A percentile compares a stretch with the other conserved stretches of the same genome.
Conservation (phyloP, 1,284 basidiomycete genomes). For the Ustilago bromivora region DNA sequence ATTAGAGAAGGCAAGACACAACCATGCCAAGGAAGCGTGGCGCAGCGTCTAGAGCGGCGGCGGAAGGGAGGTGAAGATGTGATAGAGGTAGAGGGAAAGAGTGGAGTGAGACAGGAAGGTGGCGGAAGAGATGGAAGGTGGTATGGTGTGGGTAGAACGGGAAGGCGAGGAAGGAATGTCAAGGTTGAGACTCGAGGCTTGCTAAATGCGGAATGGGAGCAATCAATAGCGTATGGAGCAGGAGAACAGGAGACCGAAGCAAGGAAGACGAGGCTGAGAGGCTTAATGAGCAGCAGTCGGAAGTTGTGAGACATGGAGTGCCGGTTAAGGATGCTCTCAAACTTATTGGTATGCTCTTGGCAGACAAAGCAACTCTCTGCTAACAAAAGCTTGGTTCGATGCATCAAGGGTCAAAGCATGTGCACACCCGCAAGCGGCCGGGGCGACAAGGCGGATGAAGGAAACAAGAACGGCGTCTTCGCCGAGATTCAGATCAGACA, state of each 20-base stretch:
- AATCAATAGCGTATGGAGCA: not conserved
- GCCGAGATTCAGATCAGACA: too few species aligned
- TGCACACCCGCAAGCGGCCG: not conserved
- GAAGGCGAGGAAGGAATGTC: not conserved
- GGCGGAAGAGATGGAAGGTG: slow-evolving; percentile 1
- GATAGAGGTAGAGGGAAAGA: not conserved
- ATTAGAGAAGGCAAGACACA: slow-evolving; percentile 5
- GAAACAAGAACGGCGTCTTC: not conserved
- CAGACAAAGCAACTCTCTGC: not conserved
- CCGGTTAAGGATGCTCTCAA: not conserved
- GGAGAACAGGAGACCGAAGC: not conserved
- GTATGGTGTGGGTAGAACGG: not conserved
- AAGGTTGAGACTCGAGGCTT: not conserved
- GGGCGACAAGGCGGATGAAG: slow-evolving; percentile 4
- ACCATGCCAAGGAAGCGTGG: slow-evolving; percentile 1
- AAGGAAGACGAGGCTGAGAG: not conserved
- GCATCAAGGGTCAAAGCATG: slow-evolving; percentile 5
- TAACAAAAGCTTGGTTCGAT: not conserved
- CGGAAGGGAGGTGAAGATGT: not conserved
- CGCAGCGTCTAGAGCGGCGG: slow-evolving; percentile 2
- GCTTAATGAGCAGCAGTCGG: not conserved
- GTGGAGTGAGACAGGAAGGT: not conserved
- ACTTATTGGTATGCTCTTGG: not conserved
- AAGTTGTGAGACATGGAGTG: slow-evolving; percentile 10
- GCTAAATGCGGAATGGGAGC: slow-evolving; percentile 3